A percentile compares a stretch with the other conserved stretches of the same genome.
phyloP scores from a whole-genome alignment of 495 filamentous ascomycete genomes.

The Penicillium verhagenii region DNA sequence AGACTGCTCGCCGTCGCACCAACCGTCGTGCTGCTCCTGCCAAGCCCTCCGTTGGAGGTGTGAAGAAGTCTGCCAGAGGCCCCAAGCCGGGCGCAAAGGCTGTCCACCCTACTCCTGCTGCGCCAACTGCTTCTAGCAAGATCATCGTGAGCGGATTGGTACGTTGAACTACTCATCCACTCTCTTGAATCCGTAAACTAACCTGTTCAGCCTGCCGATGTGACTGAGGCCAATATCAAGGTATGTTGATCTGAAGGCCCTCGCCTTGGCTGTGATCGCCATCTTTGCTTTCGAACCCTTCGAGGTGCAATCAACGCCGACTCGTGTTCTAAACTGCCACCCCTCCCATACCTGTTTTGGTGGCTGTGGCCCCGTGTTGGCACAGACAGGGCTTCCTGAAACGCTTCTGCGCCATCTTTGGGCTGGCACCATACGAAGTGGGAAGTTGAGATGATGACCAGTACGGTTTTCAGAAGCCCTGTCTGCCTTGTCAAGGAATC shows the following conservation, averaged over 20 bases:
- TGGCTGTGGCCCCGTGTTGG: slow-evolving; percentile 28
- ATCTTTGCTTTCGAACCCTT: slow-evolving; percentile 46
- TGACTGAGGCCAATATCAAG: slow-evolving; percentile 94
- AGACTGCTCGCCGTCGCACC: slow-evolving; percentile 54
- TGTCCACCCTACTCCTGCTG: slow-evolving; percentile 60
- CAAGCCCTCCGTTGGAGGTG: slow-evolving; percentile 69
- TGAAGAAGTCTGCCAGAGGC: slow-evolving; percentile 74
- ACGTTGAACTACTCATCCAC: slow-evolving; percentile 40
- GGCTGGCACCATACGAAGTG: slow-evolving; percentile 37
- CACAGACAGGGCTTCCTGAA: slow-evolving; percentile 35
- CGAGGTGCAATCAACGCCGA: slow-evolving; percentile 41
- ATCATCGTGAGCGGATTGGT: slow-evolving; percentile 98
- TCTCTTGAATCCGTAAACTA: slow-evolving; percentile 37
- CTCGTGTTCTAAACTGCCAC: slow-evolving; percentile 33
- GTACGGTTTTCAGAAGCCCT: slow-evolving; percentile 32
- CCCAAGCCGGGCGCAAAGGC: slow-evolving; percentile 62
- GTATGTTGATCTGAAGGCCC: slow-evolving; percentile 84
- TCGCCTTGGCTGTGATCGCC: slow-evolving; percentile 56
- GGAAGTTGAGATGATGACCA: slow-evolving; percentile 49
- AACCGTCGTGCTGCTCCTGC: slow-evolving; percentile 51
- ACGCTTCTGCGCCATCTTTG: slow-evolving; percentile 30
- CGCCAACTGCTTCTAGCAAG: slow-evolving; percentile 70
- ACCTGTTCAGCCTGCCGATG: slow-evolving; percentile 79
- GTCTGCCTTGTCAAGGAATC: slow-evolving; percentile 16
- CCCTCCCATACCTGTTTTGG: slow-evolving; percentile 27